A percentile compares a stretch with the other conserved stretches of the same genome.
Evolutionary conservation across 192 early-diverging fungal species (phyloP).

Genomic region (Mortierella hygrophila): DNA sequence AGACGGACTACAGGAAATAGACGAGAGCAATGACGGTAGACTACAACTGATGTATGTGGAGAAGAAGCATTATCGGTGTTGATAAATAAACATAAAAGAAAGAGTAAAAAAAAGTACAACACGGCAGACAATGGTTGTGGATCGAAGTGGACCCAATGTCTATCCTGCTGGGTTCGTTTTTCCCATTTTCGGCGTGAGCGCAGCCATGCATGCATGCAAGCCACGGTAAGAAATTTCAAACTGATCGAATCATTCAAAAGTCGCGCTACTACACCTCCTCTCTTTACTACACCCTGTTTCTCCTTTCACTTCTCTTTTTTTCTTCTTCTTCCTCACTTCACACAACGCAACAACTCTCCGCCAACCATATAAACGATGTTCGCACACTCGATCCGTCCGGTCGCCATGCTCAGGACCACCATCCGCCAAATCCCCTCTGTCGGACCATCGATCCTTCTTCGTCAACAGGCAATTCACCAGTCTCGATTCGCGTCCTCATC

Average conservation of each 20-base stretch:
- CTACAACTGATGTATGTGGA: neutral
- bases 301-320: neutral
- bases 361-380: neutral
- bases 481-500: slow-evolving; percentile 1
- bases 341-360: neutral
- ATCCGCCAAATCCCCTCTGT: neutral
- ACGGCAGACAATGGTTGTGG: neutral
- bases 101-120: neutral
- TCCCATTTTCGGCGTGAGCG: neutral
- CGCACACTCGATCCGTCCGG: slow-evolving; percentile 7
- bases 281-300: neutral
- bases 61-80: neutral
- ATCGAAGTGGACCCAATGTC: neutral
- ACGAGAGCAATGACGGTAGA: neutral
- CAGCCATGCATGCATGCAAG: neutral
- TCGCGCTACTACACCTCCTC: neutral
- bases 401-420: slow-evolving; percentile 3
- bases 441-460: neutral
- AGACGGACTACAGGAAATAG: neutral
- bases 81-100: neutral
- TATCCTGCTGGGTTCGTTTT: neutral
- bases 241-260: neutral
- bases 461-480: neutral
- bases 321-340: neutral
- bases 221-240: neutral